Evolutionary conservation across 2,329 filamentous ascomycete genomes (phyloP), one percentile per base, ranked within the genome.

Genomic region (Raffaelea albimanens): DNA sequence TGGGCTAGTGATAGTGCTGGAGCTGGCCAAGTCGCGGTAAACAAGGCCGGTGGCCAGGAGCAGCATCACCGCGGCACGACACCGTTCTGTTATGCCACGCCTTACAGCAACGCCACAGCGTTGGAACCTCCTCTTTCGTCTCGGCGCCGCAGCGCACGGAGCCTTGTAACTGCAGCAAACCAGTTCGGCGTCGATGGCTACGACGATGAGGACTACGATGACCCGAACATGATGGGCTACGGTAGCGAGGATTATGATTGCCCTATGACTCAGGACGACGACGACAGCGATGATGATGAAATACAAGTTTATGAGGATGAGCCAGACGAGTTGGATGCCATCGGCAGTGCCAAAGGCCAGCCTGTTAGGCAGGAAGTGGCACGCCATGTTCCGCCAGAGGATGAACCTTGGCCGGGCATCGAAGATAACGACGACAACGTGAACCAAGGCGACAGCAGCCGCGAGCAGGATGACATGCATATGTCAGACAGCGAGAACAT

Each of bases 71-170:
- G n/a, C n/a, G n/a, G 29, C 62, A 69, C 68, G 13, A 79, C 75
- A 0, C 83, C 82, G 0, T 80, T 80, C 53, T 81, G 80, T n/a
- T 89, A 89, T 57, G 83, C 83, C 3, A 90, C 85, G 1, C 85
- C 85, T 0, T 73, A 83, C 58, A 88, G 83, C 57, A 82, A 80
- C 51, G 76, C 70, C 3, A 71, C 77, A 1, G 61, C 68, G 13
- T 71, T 75, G 46, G 52, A 64, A 18, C 64, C 66, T 8, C 56
- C 56, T 3, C 52, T 53, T 19, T 41, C 43, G 2, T 43, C 38
- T n/a, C 45, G 42, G 18, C 43, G 56, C 2, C 53, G 43, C 25
- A 46, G 49, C 7, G 43, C 29, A 0, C 53, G 52, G 22, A 56
- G 58, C 46, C 7, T 44, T 46, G 40, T 41, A 56, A 5, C 34